Conservation (phyloP, 805 yeast genomes). For the Zygoascus bituminiphila region DNA sequence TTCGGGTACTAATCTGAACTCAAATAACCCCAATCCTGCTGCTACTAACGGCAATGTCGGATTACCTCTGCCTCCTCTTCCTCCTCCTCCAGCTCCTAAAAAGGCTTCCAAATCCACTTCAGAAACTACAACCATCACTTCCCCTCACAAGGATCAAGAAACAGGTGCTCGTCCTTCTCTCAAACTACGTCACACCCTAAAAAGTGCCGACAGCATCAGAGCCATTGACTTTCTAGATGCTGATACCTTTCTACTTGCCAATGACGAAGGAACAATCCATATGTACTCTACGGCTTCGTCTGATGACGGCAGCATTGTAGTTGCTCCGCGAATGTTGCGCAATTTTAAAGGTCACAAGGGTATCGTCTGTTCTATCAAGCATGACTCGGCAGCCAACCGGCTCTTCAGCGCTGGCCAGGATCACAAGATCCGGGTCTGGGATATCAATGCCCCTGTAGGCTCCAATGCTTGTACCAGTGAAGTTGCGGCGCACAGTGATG, state of each 20-base stretch:
- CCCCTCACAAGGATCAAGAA: neutral
- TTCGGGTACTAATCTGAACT: conserved; percentile 7
- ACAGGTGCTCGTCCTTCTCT: neutral
- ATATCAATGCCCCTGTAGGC: conserved; percentile 7
- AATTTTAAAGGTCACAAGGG: neutral
- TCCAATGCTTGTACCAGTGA: conserved; percentile 4
- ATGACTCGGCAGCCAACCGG: neutral
- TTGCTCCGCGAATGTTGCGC: neutral
- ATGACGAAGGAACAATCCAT: neutral
- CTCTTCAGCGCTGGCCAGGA: conserved; percentile 19
- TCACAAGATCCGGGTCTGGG: conserved; percentile 18
- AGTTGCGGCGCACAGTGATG: conserved; percentile 14
- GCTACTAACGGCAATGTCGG: neutral
- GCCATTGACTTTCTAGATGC: neutral
- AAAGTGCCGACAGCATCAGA: neutral
- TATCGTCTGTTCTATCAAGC: neutral
- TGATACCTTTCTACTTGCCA: neutral
- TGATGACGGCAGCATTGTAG: neutral
- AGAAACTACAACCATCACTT: neutral
- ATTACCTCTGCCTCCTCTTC: conserved; percentile 6
- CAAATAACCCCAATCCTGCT: conserved; percentile 4
- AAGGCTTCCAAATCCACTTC: neutral
- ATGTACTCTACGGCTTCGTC: neutral
- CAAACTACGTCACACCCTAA: neutral
- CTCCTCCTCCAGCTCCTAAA: conserved; percentile 4